Evolutionary conservation across 169 alveolate genomes (phyloP).

Genomic region (Plasmodium reichenowi): DNA sequence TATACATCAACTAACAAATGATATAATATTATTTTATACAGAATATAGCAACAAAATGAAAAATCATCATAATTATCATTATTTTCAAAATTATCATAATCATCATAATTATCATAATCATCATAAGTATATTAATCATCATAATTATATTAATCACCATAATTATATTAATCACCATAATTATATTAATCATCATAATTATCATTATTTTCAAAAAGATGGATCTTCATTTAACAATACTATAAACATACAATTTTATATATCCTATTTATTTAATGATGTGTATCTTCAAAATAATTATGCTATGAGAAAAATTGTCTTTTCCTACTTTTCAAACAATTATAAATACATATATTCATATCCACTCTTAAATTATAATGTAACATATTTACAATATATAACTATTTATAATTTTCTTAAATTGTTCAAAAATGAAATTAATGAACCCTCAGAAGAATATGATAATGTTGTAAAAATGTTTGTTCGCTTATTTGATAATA

Average conservation of each 20-base stretch:
- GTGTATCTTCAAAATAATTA: conserved; percentile 54
- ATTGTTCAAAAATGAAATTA: conserved; percentile 54
- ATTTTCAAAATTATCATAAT: neutral
- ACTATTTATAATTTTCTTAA: conserved; percentile 61
- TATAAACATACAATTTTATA: neutral
- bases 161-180: neutral
- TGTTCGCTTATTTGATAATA: conserved; percentile 28
- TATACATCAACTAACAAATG: conserved; percentile 22
- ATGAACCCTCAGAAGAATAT: conserved; percentile 22
- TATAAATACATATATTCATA: conserved; percentile 10
- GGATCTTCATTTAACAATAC: too few species aligned
- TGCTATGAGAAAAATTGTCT: conserved; percentile 12
- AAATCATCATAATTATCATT: neutral
- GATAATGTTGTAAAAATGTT: conserved; percentile 11
- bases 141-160: neutral
- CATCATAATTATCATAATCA: neutral
- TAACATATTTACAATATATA: conserved; percentile 59
- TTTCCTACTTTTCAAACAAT: conserved; percentile 43
- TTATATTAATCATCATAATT: neutral
- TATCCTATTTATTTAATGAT: conserved; percentile 65
- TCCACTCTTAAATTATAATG: neutral
- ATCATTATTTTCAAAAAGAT: neutral
- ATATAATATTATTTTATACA: conserved; percentile 21
- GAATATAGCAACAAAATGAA: conserved; percentile 8
- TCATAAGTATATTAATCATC: neutral